phyloP scores from a whole-genome alignment of 2,329 filamentous ascomycete genomes.

The Emericellopsis cladophorae region DNA sequence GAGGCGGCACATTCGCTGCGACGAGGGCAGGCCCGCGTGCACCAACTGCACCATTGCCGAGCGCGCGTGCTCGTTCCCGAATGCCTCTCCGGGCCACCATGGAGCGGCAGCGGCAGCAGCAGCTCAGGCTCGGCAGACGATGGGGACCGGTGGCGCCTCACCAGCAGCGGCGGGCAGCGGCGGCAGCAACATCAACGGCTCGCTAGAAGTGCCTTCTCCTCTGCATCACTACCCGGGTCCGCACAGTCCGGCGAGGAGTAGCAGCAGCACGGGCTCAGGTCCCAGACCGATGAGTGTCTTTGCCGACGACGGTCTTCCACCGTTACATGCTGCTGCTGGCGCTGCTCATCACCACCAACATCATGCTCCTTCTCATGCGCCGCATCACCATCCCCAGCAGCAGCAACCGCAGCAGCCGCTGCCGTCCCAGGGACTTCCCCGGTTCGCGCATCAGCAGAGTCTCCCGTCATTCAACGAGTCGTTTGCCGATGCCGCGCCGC shows the following conservation, averaged over 20 bases:
- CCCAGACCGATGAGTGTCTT: too few species aligned
- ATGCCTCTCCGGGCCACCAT: background rate
- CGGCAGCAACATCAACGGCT: conserved; percentile 1
- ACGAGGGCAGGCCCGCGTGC: conserved; percentile 25
- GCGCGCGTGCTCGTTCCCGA: conserved; percentile 20
- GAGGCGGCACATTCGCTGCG: conserved; percentile 27
- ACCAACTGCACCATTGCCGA: conserved; percentile 24
- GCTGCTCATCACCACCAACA: too few species aligned
- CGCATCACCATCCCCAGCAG: background rate
- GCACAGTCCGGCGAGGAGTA: background rate
- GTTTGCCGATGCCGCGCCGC: conserved; percentile 2
- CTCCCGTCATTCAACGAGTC: conserved; percentile 4
- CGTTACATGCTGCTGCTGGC: too few species aligned
- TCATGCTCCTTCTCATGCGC: background rate
- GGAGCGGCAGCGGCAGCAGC: background rate
- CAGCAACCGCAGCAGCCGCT: conserved; percentile 3
- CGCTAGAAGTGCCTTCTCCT: background rate
- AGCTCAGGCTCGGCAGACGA: background rate
- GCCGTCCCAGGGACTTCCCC: background rate
- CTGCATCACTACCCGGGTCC: background rate
- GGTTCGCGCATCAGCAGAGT: background rate
- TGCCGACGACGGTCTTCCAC: too few species aligned
- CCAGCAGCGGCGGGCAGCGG: conserved; percentile 2
- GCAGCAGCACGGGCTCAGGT: background rate
- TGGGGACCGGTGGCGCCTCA: background rate